Conservation (phyloP, 2,329 filamentous ascomycete species). For the Aspergillus sp. region DNA sequence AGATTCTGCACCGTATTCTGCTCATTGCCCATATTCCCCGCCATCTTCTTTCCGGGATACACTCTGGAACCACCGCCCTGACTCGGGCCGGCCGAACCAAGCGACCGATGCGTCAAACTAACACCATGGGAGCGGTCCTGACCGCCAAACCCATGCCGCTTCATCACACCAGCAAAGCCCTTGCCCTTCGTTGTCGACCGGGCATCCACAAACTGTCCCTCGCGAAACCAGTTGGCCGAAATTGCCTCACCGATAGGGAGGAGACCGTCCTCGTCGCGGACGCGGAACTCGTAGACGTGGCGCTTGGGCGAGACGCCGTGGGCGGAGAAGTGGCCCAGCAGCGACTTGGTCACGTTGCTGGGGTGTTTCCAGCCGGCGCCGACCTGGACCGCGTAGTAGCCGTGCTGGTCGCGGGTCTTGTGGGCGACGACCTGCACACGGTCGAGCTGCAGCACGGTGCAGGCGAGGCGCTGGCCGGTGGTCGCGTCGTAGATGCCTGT, state of each 20-base stretch:
- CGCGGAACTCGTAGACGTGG: slow-evolving; percentile 81
- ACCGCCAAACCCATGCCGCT: slow-evolving; percentile 84
- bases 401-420: slow-evolving; percentile 76
- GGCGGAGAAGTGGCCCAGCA: slow-evolving; percentile 83
- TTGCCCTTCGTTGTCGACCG: slow-evolving; percentile 74
- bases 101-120: slow-evolving; percentile 86
- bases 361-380: slow-evolving; percentile 73
- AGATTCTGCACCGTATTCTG: slow-evolving; percentile 88
- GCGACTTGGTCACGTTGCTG: slow-evolving; percentile 73
- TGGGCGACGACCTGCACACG: slow-evolving; percentile 83
- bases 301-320: slow-evolving; percentile 81
- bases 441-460: slow-evolving; percentile 92
- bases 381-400: slow-evolving; percentile 92
- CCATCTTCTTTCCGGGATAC: slow-evolving; percentile 95
- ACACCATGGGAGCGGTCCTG: slow-evolving; percentile 94
- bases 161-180: slow-evolving; percentile 98
- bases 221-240: slow-evolving; percentile 83
- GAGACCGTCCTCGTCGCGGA: slow-evolving; percentile 70
- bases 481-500: slow-evolving; percentile 78
- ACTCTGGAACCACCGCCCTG: slow-evolving; percentile 93
- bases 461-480: slow-evolving; percentile 73
- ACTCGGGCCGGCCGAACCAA: slow-evolving; percentile 84
- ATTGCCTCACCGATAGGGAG: slow-evolving; percentile 72
- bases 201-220: slow-evolving; percentile 88
- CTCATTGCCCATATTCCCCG: slow-evolving; percentile 90